Percentiles rank a stretch among this genome's conserved stretches.
Conservation (phyloP, 495 filamentous ascomycete species). For the Podospora bellae-mahoneyi region DNA sequence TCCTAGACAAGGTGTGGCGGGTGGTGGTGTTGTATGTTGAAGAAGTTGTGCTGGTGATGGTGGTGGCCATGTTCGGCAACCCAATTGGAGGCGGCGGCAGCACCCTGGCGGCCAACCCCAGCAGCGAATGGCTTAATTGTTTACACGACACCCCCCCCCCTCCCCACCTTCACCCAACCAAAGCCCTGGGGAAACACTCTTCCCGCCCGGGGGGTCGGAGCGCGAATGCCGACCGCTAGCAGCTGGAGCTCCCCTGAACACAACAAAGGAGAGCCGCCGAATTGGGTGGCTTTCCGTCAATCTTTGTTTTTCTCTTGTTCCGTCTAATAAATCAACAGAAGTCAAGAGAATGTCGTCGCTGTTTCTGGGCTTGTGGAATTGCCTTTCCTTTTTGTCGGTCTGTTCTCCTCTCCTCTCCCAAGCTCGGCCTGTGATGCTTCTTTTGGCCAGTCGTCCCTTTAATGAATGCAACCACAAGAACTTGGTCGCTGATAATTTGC, state of each 20-base stretch:
- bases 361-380: constrained; percentile 9
- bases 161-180: constrained; percentile 12
- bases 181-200: not conserved
- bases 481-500: not conserved
- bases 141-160: constrained; percentile 21
- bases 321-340: not conserved
- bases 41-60: constrained; percentile 41
- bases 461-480: not conserved
- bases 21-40: constrained; percentile 73
- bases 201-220: constrained; percentile 2
- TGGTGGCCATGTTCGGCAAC: constrained; percentile 32
- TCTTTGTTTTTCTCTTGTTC: too few species aligned
- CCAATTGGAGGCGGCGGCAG: constrained; percentile 14
- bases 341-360: constrained; percentile 2
- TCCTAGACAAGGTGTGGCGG: constrained; percentile 59
- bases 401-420: not conserved
- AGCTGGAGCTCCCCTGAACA: not conserved
- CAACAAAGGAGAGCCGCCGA: too few species aligned
- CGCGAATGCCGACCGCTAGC: not conserved
- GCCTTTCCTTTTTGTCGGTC: not conserved
- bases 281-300: too few species aligned
- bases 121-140: constrained; percentile 23
- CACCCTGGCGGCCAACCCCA: constrained; percentile 14
- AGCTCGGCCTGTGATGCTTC: not conserved
- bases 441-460: not conserved